A percentile compares a stretch with the other conserved stretches of the same genome.
Conservation (phyloP, 805 yeast genomes). For the Candida glaebosa region DNA sequence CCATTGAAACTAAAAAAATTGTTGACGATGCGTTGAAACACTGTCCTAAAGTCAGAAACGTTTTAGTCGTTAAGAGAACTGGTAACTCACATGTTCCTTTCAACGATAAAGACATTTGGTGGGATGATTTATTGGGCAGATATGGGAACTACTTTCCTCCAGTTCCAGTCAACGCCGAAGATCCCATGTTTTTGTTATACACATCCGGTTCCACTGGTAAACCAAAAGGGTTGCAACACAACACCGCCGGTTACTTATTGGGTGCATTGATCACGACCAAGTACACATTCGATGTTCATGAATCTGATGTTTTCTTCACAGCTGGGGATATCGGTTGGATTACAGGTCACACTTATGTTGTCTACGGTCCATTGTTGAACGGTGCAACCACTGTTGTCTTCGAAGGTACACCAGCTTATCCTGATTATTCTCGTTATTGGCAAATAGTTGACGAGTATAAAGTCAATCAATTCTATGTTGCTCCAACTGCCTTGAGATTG, state of each 20-base stretch:
- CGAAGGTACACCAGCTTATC: constrained; percentile 98
- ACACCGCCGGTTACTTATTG: constrained; percentile 90
- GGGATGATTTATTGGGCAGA: constrained; percentile 86
- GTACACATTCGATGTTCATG: constrained; percentile 90
- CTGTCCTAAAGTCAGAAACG: constrained; percentile 74
- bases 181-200: constrained; percentile 91
- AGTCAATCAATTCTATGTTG: constrained; percentile 95
- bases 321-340: constrained; percentile 99
- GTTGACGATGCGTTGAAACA: constrained; percentile 89
- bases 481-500: constrained; percentile 95
- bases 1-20: constrained; percentile 85
- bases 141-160: constrained; percentile 86
- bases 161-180: constrained; percentile 83
- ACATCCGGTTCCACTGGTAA: constrained; percentile 98
- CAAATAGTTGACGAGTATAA: constrained; percentile 86
- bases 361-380: constrained; percentile 83
- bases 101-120: constrained; percentile 87
- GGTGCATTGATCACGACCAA: constrained; percentile 91
- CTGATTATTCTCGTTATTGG: constrained; percentile 95
- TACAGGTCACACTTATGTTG: constrained; percentile 95
- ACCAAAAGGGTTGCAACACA: constrained; percentile 97
- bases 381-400: constrained; percentile 93
- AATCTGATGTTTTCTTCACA: constrained; percentile 84
- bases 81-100: constrained; percentile 70
- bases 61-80: constrained; percentile 85